These are phyloP conservation scores for Viola odorata DNA, from an alignment of 345 rosid species.

Conservation along the genomic window DNA sequence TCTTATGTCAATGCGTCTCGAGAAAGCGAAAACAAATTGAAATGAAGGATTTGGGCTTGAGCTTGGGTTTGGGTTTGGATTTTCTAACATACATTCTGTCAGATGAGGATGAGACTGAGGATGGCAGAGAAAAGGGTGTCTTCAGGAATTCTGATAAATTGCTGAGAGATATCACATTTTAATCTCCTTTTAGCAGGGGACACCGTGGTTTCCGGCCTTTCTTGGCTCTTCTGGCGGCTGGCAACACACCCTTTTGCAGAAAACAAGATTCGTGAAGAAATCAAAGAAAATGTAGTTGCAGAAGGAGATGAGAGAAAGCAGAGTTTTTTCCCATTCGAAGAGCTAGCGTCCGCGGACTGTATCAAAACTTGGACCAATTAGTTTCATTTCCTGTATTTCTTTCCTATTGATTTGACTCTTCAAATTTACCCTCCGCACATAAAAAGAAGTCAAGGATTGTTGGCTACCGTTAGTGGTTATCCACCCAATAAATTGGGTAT, in stretches of 20 bases:
- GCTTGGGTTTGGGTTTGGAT: neutral
- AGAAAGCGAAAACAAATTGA: neutral
- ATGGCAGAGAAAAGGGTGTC: neutral
- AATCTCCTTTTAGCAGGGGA: slow-evolving; percentile 4
- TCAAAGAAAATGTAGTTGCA: neutral
- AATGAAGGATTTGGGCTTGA: neutral
- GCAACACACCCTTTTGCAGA: neutral
- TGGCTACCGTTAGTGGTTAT: no score
- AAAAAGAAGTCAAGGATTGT: no score
- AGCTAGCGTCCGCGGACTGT: neutral
- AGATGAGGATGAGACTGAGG: neutral
- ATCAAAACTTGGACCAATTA: neutral
- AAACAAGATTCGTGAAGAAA: slow-evolving; percentile 7
- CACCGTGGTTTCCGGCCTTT: neutral
- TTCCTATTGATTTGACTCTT: neutral
- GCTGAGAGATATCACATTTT: slow-evolving; percentile 4
- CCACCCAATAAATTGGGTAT: no score
- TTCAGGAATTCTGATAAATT: neutral
- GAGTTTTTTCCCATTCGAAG: neutral
- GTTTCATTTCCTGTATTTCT: neutral
- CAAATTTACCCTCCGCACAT: no score
- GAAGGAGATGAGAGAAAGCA: neutral
- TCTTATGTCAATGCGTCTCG: neutral
- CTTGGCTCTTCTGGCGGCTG: slow-evolving; percentile 14
- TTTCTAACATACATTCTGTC: neutral